phyloP scores from a whole-genome alignment of 306 rosid species.

The Rosa rugosa region DNA sequence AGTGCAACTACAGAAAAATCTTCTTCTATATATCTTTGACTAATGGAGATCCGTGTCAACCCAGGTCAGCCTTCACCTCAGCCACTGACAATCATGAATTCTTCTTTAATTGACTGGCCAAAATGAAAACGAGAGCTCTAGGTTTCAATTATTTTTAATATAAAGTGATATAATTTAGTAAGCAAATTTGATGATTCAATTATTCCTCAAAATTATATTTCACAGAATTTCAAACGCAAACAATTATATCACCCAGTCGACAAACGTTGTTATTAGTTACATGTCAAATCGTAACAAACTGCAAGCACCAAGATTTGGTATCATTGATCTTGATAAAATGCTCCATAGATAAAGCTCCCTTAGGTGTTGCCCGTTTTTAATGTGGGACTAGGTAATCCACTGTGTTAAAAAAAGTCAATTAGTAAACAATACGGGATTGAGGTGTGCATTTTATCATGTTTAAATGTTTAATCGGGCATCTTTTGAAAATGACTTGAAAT shows the following conservation, averaged over 20 bases:
- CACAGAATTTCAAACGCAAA: neutral
- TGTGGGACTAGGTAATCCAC: neutral
- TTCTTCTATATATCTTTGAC: constrained; percentile 11
- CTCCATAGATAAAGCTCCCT: neutral
- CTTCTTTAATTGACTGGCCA: neutral
- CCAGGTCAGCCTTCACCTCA: neutral
- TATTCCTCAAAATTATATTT: neutral
- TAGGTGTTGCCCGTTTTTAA: neutral
- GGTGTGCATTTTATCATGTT: neutral
- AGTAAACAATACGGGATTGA: neutral
- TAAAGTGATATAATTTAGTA: too few species aligned
- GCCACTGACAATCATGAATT: constrained; percentile 13
- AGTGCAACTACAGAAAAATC: neutral
- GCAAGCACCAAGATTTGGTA: constrained; percentile 1
- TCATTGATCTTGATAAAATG: neutral
- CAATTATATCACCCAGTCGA: neutral
- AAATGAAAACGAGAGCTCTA: neutral
- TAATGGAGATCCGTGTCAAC: constrained; percentile 14
- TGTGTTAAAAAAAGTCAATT: neutral
- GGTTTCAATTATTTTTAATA: neutral
- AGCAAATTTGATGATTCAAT: too few species aligned
- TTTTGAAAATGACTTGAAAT: constrained; percentile 20
- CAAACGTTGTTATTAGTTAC: neutral
- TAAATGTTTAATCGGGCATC: constrained; percentile 16
- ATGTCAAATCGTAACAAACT: neutral